Base-by-base conservation (phyloP, 2,329 filamentous ascomycete species). In the Aspergillus vadensis region DNA sequence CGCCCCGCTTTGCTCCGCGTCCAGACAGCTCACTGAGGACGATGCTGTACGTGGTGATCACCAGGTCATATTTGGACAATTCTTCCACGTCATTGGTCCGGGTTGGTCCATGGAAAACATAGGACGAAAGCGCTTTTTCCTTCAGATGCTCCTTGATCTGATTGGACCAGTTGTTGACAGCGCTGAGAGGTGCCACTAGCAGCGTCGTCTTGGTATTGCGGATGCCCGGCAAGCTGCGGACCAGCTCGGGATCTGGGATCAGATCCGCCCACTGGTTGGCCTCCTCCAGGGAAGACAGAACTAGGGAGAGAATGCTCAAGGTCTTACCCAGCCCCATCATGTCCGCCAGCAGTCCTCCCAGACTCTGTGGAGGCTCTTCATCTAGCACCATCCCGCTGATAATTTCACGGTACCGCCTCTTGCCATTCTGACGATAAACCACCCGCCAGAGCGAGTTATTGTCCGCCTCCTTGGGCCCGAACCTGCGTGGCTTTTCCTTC, bases 251-350 rank as follows among this genome's bases (percentile, higher is more conserved):
- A 58, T 80, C 82, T 0, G 88, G 87, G 3, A 76, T 68, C 51
- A 80, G 78, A 5, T 74, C 73, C 2, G 83, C 83, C 84, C 91
- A 98, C 1, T 81, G 75, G 9, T 75, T 70, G 1, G 92, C 87
- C 41, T 88, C 84, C 0, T 83, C 77, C 2, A 88, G 76, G 0
- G 91, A 91, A 30, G 84, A 84, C 1, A 88, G 82, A 12, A 97
- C 79, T 15, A 98, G 81, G 1, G 93, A 90, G 1, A 98, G 80
- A 17, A 97, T 89, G 70, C 91, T 96, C 54, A 99, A 75, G 0
- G 91, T 93, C 76, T 94, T 95, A 8, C 91, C 91, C n/a, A 94
- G 80, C 25, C 91, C 91, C 91, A 95, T 95, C 87, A 93, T 91
- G 72, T 94, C 91, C 14, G 90, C 91, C 19, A 94, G 78, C 38